A percentile compares a stretch with the other conserved stretches of the same genome.
Evolutionary conservation across 2,329 filamentous ascomycete genomes (phyloP).

Genomic region (Atkinsonella hypoxylon): DNA sequence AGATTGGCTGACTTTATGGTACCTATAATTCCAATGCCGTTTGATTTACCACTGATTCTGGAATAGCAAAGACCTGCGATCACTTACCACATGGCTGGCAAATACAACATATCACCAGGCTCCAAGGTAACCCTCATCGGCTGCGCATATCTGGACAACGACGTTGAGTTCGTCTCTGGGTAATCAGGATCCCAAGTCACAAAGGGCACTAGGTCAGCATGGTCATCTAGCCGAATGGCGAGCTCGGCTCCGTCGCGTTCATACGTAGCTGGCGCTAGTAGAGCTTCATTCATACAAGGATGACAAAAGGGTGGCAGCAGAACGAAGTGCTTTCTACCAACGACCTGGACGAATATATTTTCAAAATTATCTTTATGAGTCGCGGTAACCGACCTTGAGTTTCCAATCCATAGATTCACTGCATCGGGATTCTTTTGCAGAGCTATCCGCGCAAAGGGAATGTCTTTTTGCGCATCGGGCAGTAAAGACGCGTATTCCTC

Average conservation of each 20-base stretch:
- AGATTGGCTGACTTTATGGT: slow-evolving; percentile 69
- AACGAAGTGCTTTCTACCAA: slow-evolving; percentile 63
- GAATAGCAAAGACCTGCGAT: not conserved
- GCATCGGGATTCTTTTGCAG: slow-evolving; percentile 57
- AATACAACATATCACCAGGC: slow-evolving; percentile 69
- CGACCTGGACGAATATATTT: slow-evolving; percentile 69
- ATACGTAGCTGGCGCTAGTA: slow-evolving; percentile 48
- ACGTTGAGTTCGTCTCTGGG: slow-evolving; percentile 36
- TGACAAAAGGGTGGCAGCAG: slow-evolving; percentile 61
- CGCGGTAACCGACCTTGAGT: slow-evolving; percentile 55
- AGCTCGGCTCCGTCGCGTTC: slow-evolving; percentile 20
- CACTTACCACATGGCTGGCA: slow-evolving; percentile 65
- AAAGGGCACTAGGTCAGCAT: slow-evolving; percentile 43
- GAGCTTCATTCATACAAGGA: slow-evolving; percentile 54
- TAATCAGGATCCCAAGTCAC: slow-evolving; percentile 63
- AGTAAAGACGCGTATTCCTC: slow-evolving; percentile 58
- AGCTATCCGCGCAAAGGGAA: slow-evolving; percentile 64
- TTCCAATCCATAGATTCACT: slow-evolving; percentile 75
- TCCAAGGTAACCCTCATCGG: slow-evolving; percentile 57
- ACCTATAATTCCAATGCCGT: slow-evolving; percentile 29
- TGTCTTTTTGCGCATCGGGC: slow-evolving; percentile 46
- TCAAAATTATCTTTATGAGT: slow-evolving; percentile 78
- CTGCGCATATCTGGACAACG: slow-evolving; percentile 45
- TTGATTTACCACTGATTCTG: not conserved
- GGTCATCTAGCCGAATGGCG: slow-evolving; percentile 22